Evolutionary conservation across 2,329 filamentous ascomycete genomes (phyloP), one percentile per base, ranked within the genome.

Genomic region (Penicillium polonicum): DNA sequence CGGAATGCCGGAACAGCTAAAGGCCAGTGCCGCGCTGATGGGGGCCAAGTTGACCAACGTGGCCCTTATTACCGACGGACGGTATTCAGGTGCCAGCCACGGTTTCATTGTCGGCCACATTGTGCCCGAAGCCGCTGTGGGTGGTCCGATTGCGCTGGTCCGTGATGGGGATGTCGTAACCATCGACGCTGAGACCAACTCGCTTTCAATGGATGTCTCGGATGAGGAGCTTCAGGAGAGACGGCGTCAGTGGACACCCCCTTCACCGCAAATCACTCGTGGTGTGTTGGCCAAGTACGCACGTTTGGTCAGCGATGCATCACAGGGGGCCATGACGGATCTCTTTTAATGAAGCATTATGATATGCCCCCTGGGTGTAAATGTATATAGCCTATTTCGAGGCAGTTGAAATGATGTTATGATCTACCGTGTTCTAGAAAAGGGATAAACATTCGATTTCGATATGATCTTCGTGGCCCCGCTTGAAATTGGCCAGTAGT

Each of bases 81-180:
- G 93, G 45, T 97, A 97, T 74, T 89, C 85, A 46, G 93, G 93
- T 33, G 93, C 92, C 2, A 89, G 85, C 53, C 92, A 97, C 73
- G 92, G 92, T 0, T 96, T 96, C 74, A 94, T 96, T 69, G 91
- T 97, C 17, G 93, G 93, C 0, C 92, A 97, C 70, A 90, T 97
- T 17, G 89, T 90, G 4, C 92, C 92, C 2, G 92, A 97, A 76
- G 93, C 92, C 0, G 91, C 90, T 1, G 87, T 88, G 1, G 92
- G 92, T 15, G 92, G 92, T 0, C 92, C 92, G 0, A 91, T 97
- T 68, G 92, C 89, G 0, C 78, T 96, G 3, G 90, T 97, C 2
- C 72, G 79, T 65, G 83, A 94, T 67, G 92, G 91, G 2, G 92
- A 97, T 74, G 75, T 84, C 23, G 85, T 97, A 51, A 91, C 89